Conservation (phyloP, 2,329 filamentous ascomycete genomes). For the Fusarium sp. region DNA sequence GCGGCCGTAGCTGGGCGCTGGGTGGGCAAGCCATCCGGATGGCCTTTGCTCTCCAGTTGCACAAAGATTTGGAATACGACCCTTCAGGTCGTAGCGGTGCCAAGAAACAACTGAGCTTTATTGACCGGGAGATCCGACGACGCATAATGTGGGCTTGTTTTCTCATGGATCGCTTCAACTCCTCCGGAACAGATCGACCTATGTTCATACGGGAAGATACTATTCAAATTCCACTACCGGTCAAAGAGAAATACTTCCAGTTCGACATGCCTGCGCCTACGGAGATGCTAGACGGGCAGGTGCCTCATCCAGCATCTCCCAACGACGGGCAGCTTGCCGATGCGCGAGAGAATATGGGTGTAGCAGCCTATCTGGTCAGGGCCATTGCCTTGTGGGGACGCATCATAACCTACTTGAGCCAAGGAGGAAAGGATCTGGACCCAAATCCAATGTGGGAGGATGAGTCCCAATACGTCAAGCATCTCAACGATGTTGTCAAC, state of each 20-base stretch:
- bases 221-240: constrained; percentile 87
- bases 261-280: constrained; percentile 91
- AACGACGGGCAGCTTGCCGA: constrained; percentile 74
- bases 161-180: constrained; percentile 97
- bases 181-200: constrained; percentile 90
- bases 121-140: constrained; percentile 90
- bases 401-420: constrained; percentile 88
- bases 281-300: constrained; percentile 80
- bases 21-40: constrained; percentile 95
- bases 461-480: constrained; percentile 77
- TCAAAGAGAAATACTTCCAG: constrained; percentile 89
- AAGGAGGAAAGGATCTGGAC: constrained; percentile 86
- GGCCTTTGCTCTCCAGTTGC: constrained; percentile 94
- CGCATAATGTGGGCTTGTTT: constrained; percentile 99
- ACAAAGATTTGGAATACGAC: constrained; percentile 89
- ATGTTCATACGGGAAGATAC: constrained; percentile 92
- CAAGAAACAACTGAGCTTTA: constrained; percentile 79
- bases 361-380: constrained; percentile 89
- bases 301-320: constrained; percentile 70
- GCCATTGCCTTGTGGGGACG: constrained; percentile 89
- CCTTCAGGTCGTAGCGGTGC: constrained; percentile 72
- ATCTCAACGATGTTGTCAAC: constrained; percentile 77
- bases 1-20: constrained; percentile 94
- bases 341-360: constrained; percentile 88
- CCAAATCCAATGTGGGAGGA: constrained; percentile 81